Percentiles rank a stretch among this genome's conserved stretches.
These are phyloP conservation scores for Amauroascus verrucosus DNA, from an alignment of 2,329 filamentous ascomycete species.

Conservation along the genomic window DNA sequence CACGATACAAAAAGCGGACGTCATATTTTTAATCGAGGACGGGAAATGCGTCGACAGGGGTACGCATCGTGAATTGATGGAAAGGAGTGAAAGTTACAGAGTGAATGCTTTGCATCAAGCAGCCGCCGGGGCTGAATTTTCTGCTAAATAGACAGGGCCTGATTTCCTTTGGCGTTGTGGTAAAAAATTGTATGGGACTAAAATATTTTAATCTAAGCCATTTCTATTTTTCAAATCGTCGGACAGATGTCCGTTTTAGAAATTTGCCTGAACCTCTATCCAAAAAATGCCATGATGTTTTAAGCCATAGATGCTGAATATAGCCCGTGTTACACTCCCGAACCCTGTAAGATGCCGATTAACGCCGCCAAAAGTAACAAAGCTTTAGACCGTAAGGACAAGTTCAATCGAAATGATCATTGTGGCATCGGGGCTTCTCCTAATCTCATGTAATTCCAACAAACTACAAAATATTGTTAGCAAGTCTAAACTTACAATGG, in stretches of 20 bases:
- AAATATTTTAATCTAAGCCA: neutral
- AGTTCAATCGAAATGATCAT: neutral
- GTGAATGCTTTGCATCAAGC: conserved; percentile 33
- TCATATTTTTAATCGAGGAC: conserved; percentile 66
- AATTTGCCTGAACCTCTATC: neutral
- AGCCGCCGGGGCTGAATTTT: conserved; percentile 15
- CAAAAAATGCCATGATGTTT: neutral
- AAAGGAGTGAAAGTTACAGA: conserved; percentile 32
- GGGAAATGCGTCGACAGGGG: conserved; percentile 54
- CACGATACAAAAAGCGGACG: conserved; percentile 65
- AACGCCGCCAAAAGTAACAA: neutral
- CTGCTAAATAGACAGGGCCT: neutral
- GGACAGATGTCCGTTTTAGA: neutral
- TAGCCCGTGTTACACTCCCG: neutral
- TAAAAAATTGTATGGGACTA: neutral
- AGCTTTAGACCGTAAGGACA: neutral
- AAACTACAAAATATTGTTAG: conserved; percentile 25
- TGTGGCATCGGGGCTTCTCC: conserved; percentile 4
- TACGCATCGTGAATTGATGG: conserved; percentile 51
- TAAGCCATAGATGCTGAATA: neutral
- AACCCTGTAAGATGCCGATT: neutral
- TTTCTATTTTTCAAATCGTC: neutral
- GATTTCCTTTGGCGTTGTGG: neutral
- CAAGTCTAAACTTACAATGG: neutral
- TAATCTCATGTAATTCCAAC: conserved; percentile 15